These are phyloP conservation scores for Mycosarcoma maydis DNA, from an alignment of 1,284 basidiomycete species.

Conservation along the genomic window DNA sequence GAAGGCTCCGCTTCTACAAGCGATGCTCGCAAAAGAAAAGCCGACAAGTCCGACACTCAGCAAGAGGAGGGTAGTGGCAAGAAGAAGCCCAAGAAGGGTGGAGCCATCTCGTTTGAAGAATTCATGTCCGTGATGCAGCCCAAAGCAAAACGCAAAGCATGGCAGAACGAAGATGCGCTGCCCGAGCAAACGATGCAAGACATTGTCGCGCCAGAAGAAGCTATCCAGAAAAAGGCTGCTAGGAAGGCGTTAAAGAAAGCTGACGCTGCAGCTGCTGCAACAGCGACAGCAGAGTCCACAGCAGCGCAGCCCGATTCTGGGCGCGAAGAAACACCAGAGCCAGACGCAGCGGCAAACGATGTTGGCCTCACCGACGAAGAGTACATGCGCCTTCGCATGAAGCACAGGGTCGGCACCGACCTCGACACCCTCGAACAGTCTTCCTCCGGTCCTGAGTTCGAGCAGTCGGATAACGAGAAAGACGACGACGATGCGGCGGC, in stretches of 20 bases:
- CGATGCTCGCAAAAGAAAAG: conserved; percentile 21
- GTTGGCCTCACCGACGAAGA: conserved; percentile 65
- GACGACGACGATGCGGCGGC: conserved; percentile 20
- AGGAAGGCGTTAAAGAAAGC: conserved; percentile 38
- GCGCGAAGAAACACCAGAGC: conserved; percentile 34
- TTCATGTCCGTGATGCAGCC: conserved; percentile 65
- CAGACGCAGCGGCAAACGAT: conserved; percentile 53
- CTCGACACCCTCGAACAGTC: conserved; percentile 34
- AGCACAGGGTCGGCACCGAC: conserved; percentile 59
- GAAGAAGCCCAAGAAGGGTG: conserved; percentile 32
- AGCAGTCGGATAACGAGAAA: conserved; percentile 62
- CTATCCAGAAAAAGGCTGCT: conserved; percentile 29
- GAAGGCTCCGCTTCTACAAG: conserved; percentile 6
- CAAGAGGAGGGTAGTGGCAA: conserved; percentile 8
- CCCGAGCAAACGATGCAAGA: conserved; percentile 37
- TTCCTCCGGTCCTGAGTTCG: conserved; percentile 43
- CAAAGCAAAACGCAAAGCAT: conserved; percentile 60
- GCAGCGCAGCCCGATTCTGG: conserved; percentile 4
- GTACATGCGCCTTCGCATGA: conserved; percentile 68
- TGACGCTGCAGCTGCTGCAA: conserved; percentile 11
- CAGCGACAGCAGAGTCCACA: conserved; percentile 4
- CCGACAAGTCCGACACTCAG: conserved; percentile 6
- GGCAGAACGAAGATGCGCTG: conserved; percentile 60
- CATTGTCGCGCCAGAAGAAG: conserved; percentile 19
- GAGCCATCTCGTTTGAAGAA: conserved; percentile 60